phyloP scores from a whole-genome alignment of 371 early-diverging fungal genomes.

The Mortierella sp. region DNA sequence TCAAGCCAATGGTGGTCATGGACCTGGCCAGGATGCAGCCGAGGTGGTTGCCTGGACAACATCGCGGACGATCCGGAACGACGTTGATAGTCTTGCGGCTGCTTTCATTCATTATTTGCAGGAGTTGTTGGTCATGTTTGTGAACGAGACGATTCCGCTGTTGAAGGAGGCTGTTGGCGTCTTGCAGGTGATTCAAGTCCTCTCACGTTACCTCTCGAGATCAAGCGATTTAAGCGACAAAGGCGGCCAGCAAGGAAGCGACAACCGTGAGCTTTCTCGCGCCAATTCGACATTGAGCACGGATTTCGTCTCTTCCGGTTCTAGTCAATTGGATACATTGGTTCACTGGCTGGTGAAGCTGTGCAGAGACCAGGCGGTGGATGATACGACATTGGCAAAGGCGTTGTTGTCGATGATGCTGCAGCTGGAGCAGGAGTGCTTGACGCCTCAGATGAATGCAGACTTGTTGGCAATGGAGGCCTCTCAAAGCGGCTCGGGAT shows the following conservation, averaged over 20 bases:
- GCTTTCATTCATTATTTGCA: conserved; percentile 47
- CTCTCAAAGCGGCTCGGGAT: neutral
- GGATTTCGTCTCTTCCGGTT: neutral
- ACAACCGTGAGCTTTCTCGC: neutral
- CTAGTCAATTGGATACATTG: conserved; percentile 34
- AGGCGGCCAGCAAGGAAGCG: neutral
- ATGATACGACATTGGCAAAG: conserved; percentile 39
- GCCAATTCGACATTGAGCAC: conserved; percentile 14
- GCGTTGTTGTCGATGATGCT: conserved; percentile 39
- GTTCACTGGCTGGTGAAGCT: conserved; percentile 44
- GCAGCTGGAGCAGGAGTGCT: conserved; percentile 40
- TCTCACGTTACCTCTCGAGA: conserved; percentile 43
- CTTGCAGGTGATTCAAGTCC: conserved; percentile 37
- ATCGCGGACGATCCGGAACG: conserved; percentile 37
- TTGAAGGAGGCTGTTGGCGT: conserved; percentile 51
- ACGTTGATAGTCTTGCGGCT: conserved; percentile 45
- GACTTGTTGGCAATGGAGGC: conserved; percentile 11
- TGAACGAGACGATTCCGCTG: conserved; percentile 50
- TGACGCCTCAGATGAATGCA: conserved; percentile 24
- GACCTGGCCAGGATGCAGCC: conserved; percentile 24
- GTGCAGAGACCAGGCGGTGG: conserved; percentile 48
- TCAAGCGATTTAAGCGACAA: neutral
- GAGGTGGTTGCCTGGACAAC: conserved; percentile 57
- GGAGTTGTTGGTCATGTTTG: conserved; percentile 27
- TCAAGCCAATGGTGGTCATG: conserved; percentile 48